Evolutionary conservation across 805 yeast species (phyloP), one percentile per base, ranked within the genome.

Genomic region (Osmozyma mogii): DNA sequence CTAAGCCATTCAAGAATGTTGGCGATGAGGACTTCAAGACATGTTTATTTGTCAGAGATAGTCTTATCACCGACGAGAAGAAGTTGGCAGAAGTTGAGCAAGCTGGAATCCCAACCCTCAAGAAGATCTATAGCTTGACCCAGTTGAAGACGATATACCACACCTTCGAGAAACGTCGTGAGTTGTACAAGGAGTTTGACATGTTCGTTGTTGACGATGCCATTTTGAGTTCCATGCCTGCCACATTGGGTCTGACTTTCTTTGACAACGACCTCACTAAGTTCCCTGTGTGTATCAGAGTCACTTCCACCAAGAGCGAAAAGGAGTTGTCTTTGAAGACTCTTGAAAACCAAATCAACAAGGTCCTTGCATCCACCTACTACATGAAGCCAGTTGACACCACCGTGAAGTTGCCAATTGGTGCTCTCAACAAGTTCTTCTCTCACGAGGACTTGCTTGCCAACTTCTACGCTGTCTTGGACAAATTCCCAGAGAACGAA

Each of bases 111-210:
- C 68, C 72, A 14, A 55, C 70, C 22, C 54, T 74, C 25, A 34
- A 54, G 14, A 68, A 70, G 45, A 76, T 88, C 31, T 66, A 87
- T 19, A 70, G 92, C 5, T 78, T 79, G 32, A 66, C 74, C 26
- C 81, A 85, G 43, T 66, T 92, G 40, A 84, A 84, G 54, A 83
- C 87, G 19, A 81, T 79, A 37, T 89, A 76, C 68, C 85, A 85
- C 60, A 74, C 84, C n/a, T 92, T 63, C 47, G 96, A 92, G 56
- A 78, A 87, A 36, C 78, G 87, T 54, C 77, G 96, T 53, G 78
- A 76, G 38, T 72, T 92, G 36, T 56, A 69, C 24, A 53, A 66
- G 10, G 76, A 74, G 35, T 83, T 72, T 50, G 94, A 87, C 45
- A 41, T 85, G 37, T 84, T 92, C 54, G 51, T 92, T 24, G 78